Percentiles rank a stretch among this genome's conserved stretches.
Conservation (phyloP, 352 stramenopile genomes). For the Pythium oligandrum region DNA sequence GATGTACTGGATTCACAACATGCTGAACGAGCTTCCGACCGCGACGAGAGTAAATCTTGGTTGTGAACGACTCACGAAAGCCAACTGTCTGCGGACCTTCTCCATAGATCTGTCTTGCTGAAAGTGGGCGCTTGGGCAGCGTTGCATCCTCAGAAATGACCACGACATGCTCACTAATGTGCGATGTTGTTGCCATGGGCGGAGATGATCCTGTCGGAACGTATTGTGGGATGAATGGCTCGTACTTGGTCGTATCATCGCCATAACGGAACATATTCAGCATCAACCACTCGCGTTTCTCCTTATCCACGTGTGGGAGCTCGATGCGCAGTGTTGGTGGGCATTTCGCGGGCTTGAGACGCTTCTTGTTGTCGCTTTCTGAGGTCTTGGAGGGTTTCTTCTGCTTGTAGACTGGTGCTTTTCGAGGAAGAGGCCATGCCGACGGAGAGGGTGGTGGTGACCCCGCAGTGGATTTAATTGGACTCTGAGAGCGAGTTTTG, state of each 20-base stretch:
- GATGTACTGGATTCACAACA: constrained; percentile 11
- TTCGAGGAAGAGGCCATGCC: constrained; percentile 21
- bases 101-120: constrained; percentile 11
- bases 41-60: constrained; percentile 1
- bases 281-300: constrained; percentile 73
- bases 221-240: constrained; percentile 41
- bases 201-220: not conserved
- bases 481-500: too few relatives aligned
- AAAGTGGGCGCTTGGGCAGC: constrained; percentile 6
- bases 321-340: constrained; percentile 47
- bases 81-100: not conserved
- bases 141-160: too few relatives aligned
- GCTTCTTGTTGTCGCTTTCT: constrained; percentile 15
- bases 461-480: too few relatives aligned
- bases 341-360: constrained; percentile 45
- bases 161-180: too few relatives aligned
- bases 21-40: constrained; percentile 25
- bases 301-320: constrained; percentile 40
- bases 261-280: constrained; percentile 79
- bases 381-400: constrained; percentile 21
- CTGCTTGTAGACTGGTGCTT: constrained; percentile 41
- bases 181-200: constrained; percentile 7
- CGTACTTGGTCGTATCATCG: constrained; percentile 61
- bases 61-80: not conserved
- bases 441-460: too few relatives aligned